phyloP scores from a whole-genome alignment of 495 filamentous ascomycete species.

The Geopyxis carbonaria region DNA sequence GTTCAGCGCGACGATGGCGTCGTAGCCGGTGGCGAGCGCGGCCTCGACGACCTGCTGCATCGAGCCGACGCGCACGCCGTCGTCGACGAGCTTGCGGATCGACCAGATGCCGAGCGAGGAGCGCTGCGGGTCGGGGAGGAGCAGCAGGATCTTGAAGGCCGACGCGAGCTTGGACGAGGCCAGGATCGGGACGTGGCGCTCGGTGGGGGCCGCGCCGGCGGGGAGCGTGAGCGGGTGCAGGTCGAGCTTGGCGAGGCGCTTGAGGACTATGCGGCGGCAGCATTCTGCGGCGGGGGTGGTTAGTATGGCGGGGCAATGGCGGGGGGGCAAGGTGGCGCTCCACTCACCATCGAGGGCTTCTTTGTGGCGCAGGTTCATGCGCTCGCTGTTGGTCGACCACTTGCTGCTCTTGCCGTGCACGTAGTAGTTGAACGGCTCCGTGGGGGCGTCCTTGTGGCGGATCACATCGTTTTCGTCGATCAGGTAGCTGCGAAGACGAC shows the following conservation, averaged over 20 bases:
- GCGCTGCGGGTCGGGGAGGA: conserved; percentile 16
- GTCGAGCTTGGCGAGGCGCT: conserved; percentile 42
- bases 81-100: conserved; percentile 14
- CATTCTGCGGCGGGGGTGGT: conserved; percentile 21
- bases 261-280: conserved; percentile 38
- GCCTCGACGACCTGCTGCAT: conserved; percentile 15
- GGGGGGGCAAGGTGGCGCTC: background rate
- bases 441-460: conserved; percentile 19
- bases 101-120: conserved; percentile 18
- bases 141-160: conserved; percentile 15
- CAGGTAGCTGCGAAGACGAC: conserved; percentile 18
- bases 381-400: conserved; percentile 13
- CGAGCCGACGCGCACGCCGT: conserved; percentile 11
- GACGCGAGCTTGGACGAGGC: conserved; percentile 35
- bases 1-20: conserved; percentile 48
- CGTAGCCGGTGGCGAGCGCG: conserved; percentile 15
- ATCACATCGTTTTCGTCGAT: conserved; percentile 20
- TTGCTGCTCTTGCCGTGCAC: conserved; percentile 10
- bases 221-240: conserved; percentile 45
- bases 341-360: conserved; percentile 20
- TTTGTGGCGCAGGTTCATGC: conserved; percentile 20
- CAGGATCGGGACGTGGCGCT: conserved; percentile 47
- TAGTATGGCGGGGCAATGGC: background rate
- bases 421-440: conserved; percentile 16
- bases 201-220: conserved; percentile 30